Conservation (phyloP, 2,329 filamentous ascomycete genomes). For the Diaporthe citriasiana region DNA sequence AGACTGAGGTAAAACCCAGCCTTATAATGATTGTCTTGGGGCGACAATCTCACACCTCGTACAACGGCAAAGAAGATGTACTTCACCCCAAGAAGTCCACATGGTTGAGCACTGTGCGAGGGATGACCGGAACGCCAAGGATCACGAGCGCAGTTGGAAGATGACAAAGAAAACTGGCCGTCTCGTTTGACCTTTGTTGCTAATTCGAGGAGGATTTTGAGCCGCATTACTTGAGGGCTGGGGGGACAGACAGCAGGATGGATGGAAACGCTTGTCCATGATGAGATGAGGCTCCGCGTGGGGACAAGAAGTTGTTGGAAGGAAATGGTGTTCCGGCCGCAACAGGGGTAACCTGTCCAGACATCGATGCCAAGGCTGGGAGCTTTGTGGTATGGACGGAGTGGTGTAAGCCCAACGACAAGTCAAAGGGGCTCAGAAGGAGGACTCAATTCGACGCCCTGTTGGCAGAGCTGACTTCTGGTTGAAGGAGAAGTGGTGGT, state of each 20-base stretch:
- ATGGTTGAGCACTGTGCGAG: not conserved
- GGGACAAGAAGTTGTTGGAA: too few relatives aligned
- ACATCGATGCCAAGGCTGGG: too few relatives aligned
- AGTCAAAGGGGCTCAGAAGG: too few relatives aligned
- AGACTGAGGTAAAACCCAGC: not conserved
- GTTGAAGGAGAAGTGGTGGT: too few relatives aligned
- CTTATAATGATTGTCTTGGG: not conserved
- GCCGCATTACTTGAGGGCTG: not conserved
- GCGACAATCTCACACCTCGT: not conserved
- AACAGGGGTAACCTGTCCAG: too few relatives aligned
- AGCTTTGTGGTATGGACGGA: too few relatives aligned
- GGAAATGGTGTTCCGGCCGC: too few relatives aligned
- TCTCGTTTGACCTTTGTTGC: not conserved
- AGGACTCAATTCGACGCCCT: too few relatives aligned
- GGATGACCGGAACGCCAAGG: not conserved
- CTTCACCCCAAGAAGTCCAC: not conserved
- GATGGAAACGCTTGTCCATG: not conserved
- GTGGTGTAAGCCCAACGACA: too few relatives aligned
- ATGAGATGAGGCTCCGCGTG: not conserved
- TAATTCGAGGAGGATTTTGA: not conserved
- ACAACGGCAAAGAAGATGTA: not conserved
- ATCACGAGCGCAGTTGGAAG: not conserved
- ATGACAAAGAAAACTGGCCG: not conserved
- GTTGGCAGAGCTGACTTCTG: too few relatives aligned
- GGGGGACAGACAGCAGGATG: too few relatives aligned